Percentiles rank a stretch among this genome's conserved stretches.
Conservation (phyloP, 164 flowering plant species). For the Umbilicus rupestris region DNA sequence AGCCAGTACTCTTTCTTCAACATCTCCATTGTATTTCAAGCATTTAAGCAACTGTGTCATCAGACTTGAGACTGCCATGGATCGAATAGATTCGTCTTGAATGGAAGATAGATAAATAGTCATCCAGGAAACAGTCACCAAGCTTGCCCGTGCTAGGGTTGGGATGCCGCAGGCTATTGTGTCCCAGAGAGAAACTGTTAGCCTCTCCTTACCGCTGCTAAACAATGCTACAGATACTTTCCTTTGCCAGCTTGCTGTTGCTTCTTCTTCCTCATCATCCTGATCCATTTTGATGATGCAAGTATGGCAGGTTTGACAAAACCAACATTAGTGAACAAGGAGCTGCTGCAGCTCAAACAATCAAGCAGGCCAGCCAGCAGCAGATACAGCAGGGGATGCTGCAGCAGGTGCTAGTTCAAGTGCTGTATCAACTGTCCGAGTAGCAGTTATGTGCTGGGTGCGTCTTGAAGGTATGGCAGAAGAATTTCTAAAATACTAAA, state of each 20-base stretch:
- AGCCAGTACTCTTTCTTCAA: conserved; percentile 48
- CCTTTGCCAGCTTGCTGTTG: conserved; percentile 34
- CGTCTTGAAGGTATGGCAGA: too few relatives aligned
- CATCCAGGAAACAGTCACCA: conserved; percentile 56
- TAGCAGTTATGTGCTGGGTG: too few relatives aligned
- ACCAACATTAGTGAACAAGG: too few relatives aligned
- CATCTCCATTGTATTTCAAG: conserved; percentile 25
- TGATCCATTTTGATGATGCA: too few relatives aligned
- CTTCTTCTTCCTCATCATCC: conserved; percentile 38
- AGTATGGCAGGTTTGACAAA: too few relatives aligned
- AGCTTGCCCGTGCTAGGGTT: conserved; percentile 43
- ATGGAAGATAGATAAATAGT: conserved; percentile 23
- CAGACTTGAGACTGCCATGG: conserved; percentile 30
- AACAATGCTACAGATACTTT: conserved; percentile 37
- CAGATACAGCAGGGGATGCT: too few relatives aligned
- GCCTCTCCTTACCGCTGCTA: conserved; percentile 30
- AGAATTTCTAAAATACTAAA: too few relatives aligned
- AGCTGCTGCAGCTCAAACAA: too few relatives aligned
- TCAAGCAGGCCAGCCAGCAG: too few relatives aligned
- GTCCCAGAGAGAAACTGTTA: conserved; percentile 37
- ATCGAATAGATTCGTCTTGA: conserved; percentile 20
- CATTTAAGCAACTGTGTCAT: conserved; percentile 29
- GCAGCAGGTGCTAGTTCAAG: too few relatives aligned
- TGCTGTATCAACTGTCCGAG: too few relatives aligned
- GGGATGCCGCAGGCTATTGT: conserved; percentile 41